These are phyloP conservation scores for Saturnispora saitoi DNA, from an alignment of 805 yeast genomes.

Conservation along the genomic window DNA sequence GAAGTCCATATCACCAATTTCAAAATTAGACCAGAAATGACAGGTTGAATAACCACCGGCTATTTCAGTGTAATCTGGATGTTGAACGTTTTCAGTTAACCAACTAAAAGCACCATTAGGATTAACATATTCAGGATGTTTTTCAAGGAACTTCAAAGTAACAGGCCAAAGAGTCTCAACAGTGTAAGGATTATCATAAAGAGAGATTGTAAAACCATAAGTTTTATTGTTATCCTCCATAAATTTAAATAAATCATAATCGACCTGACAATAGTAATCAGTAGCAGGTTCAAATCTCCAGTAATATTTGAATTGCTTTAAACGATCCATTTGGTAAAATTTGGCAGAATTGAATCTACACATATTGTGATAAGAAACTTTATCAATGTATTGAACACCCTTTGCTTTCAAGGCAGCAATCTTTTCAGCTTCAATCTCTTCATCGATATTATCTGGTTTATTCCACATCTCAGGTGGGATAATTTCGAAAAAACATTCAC, in stretches of 20 bases:
- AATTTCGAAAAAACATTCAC: slow-evolving; percentile 43
- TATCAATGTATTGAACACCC: slow-evolving; percentile 52
- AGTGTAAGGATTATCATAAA: slow-evolving; percentile 64
- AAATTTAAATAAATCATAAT: slow-evolving; percentile 71
- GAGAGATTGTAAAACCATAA: slow-evolving; percentile 65
- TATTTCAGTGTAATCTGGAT: slow-evolving; percentile 33
- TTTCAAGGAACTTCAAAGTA: slow-evolving; percentile 51
- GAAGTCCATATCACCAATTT: slow-evolving; percentile 78
- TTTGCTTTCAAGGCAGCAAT: slow-evolving; percentile 32
- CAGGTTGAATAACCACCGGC: slow-evolving; percentile 49
- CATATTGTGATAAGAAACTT: slow-evolving; percentile 70
- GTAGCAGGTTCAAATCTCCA: slow-evolving; percentile 81
- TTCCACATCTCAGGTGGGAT: slow-evolving; percentile 44
- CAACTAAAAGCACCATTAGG: slow-evolving; percentile 51
- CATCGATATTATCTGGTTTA: slow-evolving; percentile 39
- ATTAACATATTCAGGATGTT: slow-evolving; percentile 52
- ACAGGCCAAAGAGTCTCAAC: slow-evolving; percentile 63
- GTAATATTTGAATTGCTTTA: slow-evolving; percentile 57
- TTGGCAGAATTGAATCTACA: slow-evolving; percentile 69
- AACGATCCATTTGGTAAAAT: slow-evolving; percentile 53
- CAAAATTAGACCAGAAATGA: slow-evolving; percentile 88
- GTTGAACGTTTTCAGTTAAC: slow-evolving; percentile 44
- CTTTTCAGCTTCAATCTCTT: slow-evolving; percentile 29
- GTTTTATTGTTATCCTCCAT: slow-evolving; percentile 60
- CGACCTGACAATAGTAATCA: slow-evolving; percentile 55